Conservation (phyloP, 176 grass and related monocot genomes). For the Phoenix roebelenii region DNA sequence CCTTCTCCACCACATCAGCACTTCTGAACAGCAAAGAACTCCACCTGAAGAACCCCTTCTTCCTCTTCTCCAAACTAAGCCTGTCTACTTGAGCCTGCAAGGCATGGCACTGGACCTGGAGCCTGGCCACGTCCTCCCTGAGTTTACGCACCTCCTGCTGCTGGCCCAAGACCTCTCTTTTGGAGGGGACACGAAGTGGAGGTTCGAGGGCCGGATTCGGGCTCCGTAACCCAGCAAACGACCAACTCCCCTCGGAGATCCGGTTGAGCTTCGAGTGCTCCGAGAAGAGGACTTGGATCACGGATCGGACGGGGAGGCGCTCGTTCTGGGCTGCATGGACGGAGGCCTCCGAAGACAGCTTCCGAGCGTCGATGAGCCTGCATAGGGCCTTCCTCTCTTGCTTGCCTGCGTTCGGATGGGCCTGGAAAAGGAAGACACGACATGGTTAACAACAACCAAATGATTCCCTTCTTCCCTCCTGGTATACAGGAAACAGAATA, state of each 20-base stretch:
- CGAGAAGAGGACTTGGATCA: conserved; percentile 90
- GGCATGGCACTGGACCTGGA: conserved; percentile 76
- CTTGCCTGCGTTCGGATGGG: conserved; percentile 54
- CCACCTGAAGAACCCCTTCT: conserved; percentile 68
- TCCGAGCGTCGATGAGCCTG: conserved; percentile 72
- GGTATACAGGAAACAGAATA: too few relatives aligned
- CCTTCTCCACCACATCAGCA: conserved; percentile 35
- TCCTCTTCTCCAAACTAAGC: conserved; percentile 41
- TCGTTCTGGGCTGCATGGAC: conserved; percentile 90
- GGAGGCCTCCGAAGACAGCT: conserved; percentile 75
- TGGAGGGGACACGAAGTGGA: conserved; percentile 59
- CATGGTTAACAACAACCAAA: too few relatives aligned
- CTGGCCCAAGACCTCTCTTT: conserved; percentile 66
- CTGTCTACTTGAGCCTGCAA: conserved; percentile 74
- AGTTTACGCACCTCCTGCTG: conserved; percentile 83
- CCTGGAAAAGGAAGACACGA: conserved; percentile 17
- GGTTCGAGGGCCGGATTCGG: conserved; percentile 49
- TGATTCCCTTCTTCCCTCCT: too few relatives aligned
- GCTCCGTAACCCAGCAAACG: conserved; percentile 47
- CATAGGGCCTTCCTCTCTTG: conserved; percentile 59
- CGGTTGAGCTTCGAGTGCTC: conserved; percentile 89
- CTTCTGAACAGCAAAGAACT: conserved; percentile 65
- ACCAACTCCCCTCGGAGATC: conserved; percentile 58
- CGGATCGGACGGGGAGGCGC: conserved; percentile 71
- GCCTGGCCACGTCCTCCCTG: conserved; percentile 68